A percentile compares a stretch with the other conserved stretches of the same genome.
phyloP scores from a whole-genome alignment of 1,284 basidiomycete species.

The Mycena sp. region DNA sequence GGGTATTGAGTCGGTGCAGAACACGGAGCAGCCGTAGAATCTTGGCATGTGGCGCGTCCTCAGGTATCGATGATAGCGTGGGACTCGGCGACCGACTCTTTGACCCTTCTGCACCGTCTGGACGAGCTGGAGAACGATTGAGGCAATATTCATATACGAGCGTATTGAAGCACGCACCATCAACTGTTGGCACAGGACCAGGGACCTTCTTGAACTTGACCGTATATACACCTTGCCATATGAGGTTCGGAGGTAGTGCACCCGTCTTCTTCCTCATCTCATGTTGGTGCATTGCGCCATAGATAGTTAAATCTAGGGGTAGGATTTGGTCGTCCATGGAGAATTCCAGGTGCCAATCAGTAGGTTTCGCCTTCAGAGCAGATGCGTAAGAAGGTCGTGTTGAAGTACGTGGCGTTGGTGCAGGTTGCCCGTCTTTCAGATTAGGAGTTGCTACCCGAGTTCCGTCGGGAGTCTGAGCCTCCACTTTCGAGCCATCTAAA shows the following conservation, averaged over 20 bases:
- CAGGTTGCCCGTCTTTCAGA: conserved; percentile 51
- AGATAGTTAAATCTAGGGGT: conserved; percentile 91
- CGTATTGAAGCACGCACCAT: conserved; percentile 65
- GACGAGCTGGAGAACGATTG: conserved; percentile 42
- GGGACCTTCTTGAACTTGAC: conserved; percentile 94
- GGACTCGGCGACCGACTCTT: conserved; percentile 72
- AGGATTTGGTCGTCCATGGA: conserved; percentile 88
- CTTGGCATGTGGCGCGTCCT: conserved; percentile 88
- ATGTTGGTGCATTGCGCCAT: conserved; percentile 93
- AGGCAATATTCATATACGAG: not conserved
- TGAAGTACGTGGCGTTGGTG: conserved; percentile 59
- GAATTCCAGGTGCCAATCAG: conserved; percentile 98
- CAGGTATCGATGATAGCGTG: conserved; percentile 79
- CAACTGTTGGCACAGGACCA: conserved; percentile 76
- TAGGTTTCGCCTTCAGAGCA: conserved; percentile 90
- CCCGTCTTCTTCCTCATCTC: conserved; percentile 79
- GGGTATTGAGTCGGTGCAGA: conserved; percentile 80
- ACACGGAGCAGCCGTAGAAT: conserved; percentile 92
- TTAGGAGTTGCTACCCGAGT: conserved; percentile 92
- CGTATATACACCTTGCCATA: conserved; percentile 92
- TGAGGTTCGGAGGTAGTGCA: conserved; percentile 69
- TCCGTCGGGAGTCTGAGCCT: conserved; percentile 96
- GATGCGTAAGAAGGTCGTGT: conserved; percentile 88
- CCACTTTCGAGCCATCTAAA: conserved; percentile 87
- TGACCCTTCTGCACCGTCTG: conserved; percentile 50